Evolutionary conservation across 331 rosid species (phyloP).

Genomic region (Acacia pycnantha): DNA sequence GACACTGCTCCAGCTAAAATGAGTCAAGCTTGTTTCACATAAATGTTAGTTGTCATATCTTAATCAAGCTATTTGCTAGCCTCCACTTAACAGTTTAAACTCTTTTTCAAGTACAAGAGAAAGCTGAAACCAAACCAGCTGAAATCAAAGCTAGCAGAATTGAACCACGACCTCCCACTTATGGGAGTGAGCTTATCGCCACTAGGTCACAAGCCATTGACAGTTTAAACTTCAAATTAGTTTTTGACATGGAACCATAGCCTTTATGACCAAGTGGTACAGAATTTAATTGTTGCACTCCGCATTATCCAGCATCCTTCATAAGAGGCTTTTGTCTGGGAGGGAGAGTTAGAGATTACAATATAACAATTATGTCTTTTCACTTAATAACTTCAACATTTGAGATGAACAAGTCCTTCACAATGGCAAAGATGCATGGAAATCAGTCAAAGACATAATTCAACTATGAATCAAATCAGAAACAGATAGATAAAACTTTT

Average conservation of each 20-base stretch:
- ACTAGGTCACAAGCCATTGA: background rate
- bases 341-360: background rate
- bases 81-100: background rate
- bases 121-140: background rate
- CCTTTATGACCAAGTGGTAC: background rate
- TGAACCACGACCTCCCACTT: background rate
- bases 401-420: background rate
- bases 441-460: background rate
- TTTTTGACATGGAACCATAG: background rate
- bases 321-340: background rate
- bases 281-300: background rate
- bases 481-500: background rate
- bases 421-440: background rate
- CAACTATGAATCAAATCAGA: background rate
- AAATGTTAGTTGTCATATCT: background rate
- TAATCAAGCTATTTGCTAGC: too few species aligned
- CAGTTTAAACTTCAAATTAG: background rate
- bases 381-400: background rate
- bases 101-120: background rate
- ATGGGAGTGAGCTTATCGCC: background rate
- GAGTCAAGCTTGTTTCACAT: background rate
- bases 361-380: background rate
- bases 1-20: background rate
- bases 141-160: background rate
- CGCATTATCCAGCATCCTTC: background rate